These are phyloP conservation scores for Protea cynaroides DNA, from an alignment of 164 flowering plant genomes.

Conservation along the genomic window DNA sequence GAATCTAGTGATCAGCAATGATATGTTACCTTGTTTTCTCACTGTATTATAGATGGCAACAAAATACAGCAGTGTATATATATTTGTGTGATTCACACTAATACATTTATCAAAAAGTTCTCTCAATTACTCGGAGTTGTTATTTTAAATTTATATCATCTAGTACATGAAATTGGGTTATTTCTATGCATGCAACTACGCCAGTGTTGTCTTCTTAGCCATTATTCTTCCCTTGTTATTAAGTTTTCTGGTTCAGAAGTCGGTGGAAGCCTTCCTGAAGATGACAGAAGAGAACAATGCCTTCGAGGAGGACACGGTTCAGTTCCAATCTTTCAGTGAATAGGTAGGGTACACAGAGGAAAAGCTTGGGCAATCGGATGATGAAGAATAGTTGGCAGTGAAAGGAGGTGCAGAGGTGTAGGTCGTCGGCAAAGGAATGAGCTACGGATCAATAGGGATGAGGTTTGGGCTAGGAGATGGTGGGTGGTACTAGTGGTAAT, in stretches of 20 bases:
- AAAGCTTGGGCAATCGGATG: conserved; percentile 34
- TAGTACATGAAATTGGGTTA: conserved; percentile 68
- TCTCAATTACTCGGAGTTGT: too few relatives aligned
- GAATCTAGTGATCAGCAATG: too few relatives aligned
- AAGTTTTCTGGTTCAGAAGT: conserved; percentile 13
- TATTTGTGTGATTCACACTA: too few relatives aligned
- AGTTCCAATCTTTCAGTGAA: conserved; percentile 58
- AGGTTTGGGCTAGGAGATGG: conserved; percentile 17
- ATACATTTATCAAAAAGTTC: too few relatives aligned
- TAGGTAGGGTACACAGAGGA: conserved; percentile 30
- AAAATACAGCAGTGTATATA: too few relatives aligned
- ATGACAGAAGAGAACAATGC: conserved; percentile 55
- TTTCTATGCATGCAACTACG: neutral
- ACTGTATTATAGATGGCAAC: too few relatives aligned
- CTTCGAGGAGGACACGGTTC: conserved; percentile 46
- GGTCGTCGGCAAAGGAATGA: conserved; percentile 18
- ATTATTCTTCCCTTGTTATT: neutral
- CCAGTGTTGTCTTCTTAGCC: conserved; percentile 3
- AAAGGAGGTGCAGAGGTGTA: conserved; percentile 88
- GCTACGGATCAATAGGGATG: conserved; percentile 5
- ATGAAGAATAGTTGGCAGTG: conserved; percentile 34
- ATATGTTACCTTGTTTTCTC: too few relatives aligned
- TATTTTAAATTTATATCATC: too few relatives aligned
- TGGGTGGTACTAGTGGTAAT: conserved; percentile 11
- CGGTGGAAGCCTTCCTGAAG: conserved; percentile 48